Percentiles rank a stretch among this genome's conserved stretches.
These are phyloP conservation scores for Danielia reshetovae DNA, from an alignment of 805 yeast genomes.

Conservation along the genomic window DNA sequence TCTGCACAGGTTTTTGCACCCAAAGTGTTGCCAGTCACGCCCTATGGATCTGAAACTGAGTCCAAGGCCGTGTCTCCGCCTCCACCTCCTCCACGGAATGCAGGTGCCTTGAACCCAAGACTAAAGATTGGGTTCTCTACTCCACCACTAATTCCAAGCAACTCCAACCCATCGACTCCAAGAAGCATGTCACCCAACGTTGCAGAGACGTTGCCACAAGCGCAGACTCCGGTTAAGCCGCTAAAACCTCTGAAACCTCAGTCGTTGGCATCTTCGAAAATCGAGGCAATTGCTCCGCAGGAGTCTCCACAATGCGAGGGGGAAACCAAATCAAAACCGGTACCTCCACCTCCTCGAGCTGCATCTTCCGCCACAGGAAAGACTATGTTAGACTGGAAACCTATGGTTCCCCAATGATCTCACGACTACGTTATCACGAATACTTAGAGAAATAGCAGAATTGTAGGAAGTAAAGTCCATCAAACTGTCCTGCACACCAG, in stretches of 20 bases:
- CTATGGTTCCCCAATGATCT: conserved; percentile 43
- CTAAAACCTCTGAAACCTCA: conserved; percentile 16
- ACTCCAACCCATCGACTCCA: conserved; percentile 23
- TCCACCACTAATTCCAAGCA: conserved; percentile 37
- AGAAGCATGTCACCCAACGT: conserved; percentile 9
- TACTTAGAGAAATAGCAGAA: too few relatives aligned
- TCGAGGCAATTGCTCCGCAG: conserved; percentile 2
- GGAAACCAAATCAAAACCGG: conserved; percentile 6
- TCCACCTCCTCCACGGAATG: conserved; percentile 5
- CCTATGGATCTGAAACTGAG: background rate
- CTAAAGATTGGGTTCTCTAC: conserved; percentile 34
- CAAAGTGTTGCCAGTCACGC: conserved; percentile 1
- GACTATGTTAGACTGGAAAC: conserved; percentile 48
- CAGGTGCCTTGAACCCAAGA: too few relatives aligned
- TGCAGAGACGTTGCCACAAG: conserved; percentile 4
- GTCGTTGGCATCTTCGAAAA: conserved; percentile 11
- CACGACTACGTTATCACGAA: too few relatives aligned
- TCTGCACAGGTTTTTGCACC: conserved; percentile 9
- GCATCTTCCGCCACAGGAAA: conserved; percentile 5
- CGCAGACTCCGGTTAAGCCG: conserved; percentile 14
- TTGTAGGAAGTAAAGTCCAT: too few relatives aligned
- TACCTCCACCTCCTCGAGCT: conserved; percentile 17
- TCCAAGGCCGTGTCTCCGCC: conserved; percentile 5
- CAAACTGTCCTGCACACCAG: too few relatives aligned
- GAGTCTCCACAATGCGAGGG: background rate